Evolutionary conservation across 306 rosid species (phyloP).

Genomic region (Lathyrus sativus): DNA sequence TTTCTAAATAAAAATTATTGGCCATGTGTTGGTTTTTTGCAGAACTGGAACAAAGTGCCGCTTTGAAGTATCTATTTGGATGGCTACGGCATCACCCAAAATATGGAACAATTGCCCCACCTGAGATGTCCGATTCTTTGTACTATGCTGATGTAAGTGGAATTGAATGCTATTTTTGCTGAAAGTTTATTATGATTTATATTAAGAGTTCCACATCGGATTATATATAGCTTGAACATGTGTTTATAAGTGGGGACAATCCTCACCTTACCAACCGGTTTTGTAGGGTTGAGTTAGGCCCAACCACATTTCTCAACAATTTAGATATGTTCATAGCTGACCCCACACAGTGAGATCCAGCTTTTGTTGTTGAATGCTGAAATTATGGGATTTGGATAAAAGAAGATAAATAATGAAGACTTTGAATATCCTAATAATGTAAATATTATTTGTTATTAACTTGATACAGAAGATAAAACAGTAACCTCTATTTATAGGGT

Average conservation of each 20-base stretch:
- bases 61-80: slow-evolving; percentile 83
- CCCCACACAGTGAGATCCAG: no score
- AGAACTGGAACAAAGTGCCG: slow-evolving; percentile 92
- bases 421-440: not conserved
- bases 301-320: no score
- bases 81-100: slow-evolving; percentile 87
- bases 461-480: not conserved
- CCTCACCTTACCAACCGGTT: no score
- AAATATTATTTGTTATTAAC: slow-evolving; percentile 2
- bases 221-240: no score
- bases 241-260: no score
- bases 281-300: no score
- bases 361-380: not conserved
- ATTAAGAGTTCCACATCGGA: no score
- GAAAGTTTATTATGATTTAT: slow-evolving; percentile 6
- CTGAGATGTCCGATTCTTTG: slow-evolving; percentile 74
- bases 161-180: slow-evolving; percentile 24
- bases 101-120: slow-evolving; percentile 78
- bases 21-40: slow-evolving; percentile 44
- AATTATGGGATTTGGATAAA: not conserved
- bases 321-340: no score
- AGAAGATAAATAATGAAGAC: not conserved
- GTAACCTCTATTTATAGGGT: not conserved
- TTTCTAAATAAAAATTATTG: slow-evolving; percentile 23
- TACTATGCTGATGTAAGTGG: slow-evolving; percentile 89